Evolutionary conservation across 768 basidiomycete genomes (phyloP).

Genomic region (Hydnomerulius pinastri): DNA sequence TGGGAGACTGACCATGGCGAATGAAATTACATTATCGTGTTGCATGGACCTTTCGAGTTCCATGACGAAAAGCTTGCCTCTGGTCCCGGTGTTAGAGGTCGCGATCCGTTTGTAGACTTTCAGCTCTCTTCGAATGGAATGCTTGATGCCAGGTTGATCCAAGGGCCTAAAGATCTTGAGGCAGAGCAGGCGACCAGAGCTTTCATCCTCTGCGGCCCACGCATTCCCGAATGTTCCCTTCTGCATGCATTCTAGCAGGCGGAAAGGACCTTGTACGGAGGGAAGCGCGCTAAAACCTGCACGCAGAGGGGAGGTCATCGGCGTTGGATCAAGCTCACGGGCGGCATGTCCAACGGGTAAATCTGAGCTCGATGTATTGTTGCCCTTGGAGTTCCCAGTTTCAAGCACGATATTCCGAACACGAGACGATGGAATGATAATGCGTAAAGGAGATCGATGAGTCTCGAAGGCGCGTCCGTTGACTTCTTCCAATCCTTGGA

Average conservation of each 20-base stretch:
- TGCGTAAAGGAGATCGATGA: neutral
- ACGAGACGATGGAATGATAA: neutral
- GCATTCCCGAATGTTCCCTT: slow-evolving; percentile 21
- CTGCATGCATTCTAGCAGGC: slow-evolving; percentile 17
- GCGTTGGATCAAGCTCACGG: neutral
- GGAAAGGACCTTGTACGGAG: slow-evolving; percentile 28
- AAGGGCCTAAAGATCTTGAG: slow-evolving; percentile 36
- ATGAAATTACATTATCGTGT: slow-evolving; percentile 29
- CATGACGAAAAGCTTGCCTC: slow-evolving; percentile 40
- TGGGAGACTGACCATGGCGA: slow-evolving; percentile 40
- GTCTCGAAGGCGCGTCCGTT: neutral
- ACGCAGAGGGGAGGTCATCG: neutral
- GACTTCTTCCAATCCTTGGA: neutral
- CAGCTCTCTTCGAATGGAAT: slow-evolving; percentile 35
- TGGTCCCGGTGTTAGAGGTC: slow-evolving; percentile 13
- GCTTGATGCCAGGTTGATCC: slow-evolving; percentile 1
- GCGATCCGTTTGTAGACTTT: slow-evolving; percentile 37
- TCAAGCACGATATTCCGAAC: neutral
- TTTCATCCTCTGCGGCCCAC: slow-evolving; percentile 23
- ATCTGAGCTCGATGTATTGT: neutral
- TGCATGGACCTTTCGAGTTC: slow-evolving; percentile 39
- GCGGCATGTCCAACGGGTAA: neutral
- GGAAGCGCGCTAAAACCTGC: slow-evolving; percentile 15
- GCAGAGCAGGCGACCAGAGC: slow-evolving; percentile 38
- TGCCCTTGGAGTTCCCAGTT: neutral